A percentile compares a stretch with the other conserved stretches of the same genome.
Conservation (phyloP, 176 grass and related monocot genomes). For the Phyllostachys edulis region DNA sequence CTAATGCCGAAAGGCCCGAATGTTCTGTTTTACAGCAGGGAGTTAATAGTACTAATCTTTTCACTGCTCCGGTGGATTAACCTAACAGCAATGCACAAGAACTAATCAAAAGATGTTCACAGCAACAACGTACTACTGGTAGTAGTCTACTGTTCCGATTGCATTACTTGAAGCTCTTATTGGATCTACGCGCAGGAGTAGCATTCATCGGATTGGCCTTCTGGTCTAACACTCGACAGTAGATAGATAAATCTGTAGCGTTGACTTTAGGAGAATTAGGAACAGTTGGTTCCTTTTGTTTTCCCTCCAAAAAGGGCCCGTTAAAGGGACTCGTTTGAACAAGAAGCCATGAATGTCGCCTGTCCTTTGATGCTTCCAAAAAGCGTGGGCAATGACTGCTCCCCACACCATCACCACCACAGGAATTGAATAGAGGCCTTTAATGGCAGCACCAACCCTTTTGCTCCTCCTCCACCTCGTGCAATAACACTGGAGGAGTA, state of each 20-base stretch:
- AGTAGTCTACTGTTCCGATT: background rate
- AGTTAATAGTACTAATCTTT: background rate
- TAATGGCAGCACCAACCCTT: slow-evolving; percentile 25
- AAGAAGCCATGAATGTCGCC: background rate
- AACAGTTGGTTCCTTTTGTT: background rate
- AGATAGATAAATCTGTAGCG: background rate
- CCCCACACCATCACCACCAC: background rate
- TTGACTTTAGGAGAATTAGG: background rate
- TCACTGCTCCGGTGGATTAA: background rate
- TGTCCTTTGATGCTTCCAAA: slow-evolving; percentile 30
- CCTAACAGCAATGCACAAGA: background rate
- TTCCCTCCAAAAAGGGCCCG: no score
- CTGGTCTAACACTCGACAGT: background rate
- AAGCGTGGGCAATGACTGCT: background rate
- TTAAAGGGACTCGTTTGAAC: background rate
- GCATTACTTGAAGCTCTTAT: background rate
- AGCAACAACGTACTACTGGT: background rate
- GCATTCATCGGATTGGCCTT: background rate
- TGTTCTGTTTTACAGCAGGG: background rate
- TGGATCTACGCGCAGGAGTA: background rate
- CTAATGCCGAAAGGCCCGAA: background rate
- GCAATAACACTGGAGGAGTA: background rate
- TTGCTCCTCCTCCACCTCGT: slow-evolving; percentile 7
- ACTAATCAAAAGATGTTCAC: background rate
- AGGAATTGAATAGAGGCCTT: slow-evolving; percentile 29